A percentile compares a stretch with the other conserved stretches of the same genome.
Evolutionary conservation across 495 filamentous ascomycete species (phyloP).

Genomic region (Aspergillus hancockii): DNA sequence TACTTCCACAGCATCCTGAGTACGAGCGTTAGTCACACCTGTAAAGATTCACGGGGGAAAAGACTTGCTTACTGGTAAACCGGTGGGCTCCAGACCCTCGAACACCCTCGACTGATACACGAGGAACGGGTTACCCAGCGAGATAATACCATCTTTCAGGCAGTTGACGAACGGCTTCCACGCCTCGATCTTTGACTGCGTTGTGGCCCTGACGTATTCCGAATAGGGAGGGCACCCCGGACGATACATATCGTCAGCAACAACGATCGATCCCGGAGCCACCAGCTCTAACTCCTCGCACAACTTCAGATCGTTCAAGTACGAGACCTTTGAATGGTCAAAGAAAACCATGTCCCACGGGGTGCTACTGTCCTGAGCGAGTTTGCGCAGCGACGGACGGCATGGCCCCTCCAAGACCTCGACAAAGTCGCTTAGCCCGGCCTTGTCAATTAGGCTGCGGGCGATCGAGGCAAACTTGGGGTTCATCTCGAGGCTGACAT

Average conservation of each 20-base stretch:
- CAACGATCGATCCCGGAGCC: slow-evolving; percentile 53
- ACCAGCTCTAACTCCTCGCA: slow-evolving; percentile 63
- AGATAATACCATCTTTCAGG: background rate
- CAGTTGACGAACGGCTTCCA: slow-evolving; percentile 19
- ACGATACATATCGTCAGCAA: slow-evolving; percentile 65
- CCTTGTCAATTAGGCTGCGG: slow-evolving; percentile 55
- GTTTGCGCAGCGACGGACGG: slow-evolving; percentile 49
- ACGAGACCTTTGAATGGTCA: slow-evolving; percentile 65
- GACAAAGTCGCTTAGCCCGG: slow-evolving; percentile 60
- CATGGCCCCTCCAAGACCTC: slow-evolving; percentile 60
- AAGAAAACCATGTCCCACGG: slow-evolving; percentile 63
- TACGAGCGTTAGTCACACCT: background rate
- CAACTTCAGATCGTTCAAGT: slow-evolving; percentile 63
- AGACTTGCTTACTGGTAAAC: background rate
- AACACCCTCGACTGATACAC: slow-evolving; percentile 9
- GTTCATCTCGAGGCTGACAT: slow-evolving; percentile 60
- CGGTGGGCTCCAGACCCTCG: slow-evolving; percentile 12
- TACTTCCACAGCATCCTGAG: slow-evolving; percentile 10
- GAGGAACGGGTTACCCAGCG: slow-evolving; percentile 8
- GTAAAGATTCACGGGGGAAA: background rate
- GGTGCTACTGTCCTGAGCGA: slow-evolving; percentile 40
- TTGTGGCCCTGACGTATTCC: slow-evolving; percentile 18
- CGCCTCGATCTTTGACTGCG: slow-evolving; percentile 16
- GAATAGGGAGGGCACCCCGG: slow-evolving; percentile 66
- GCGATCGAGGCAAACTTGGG: slow-evolving; percentile 61